These are phyloP conservation scores for Populus hybrid DNA, from an alignment of 441 rosid genomes.

Conservation along the genomic window DNA sequence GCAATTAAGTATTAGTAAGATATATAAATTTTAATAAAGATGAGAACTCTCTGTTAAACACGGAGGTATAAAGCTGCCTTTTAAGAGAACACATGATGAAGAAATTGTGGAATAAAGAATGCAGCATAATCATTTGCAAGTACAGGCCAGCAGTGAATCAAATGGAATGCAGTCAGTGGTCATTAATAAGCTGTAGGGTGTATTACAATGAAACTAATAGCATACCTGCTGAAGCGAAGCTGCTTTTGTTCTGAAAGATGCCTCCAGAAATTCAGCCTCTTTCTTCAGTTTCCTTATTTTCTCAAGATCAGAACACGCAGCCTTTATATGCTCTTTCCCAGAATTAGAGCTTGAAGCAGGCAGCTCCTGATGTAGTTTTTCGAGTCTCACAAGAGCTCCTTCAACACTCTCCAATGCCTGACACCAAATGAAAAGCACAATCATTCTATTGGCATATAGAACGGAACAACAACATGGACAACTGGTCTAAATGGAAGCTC, in stretches of 20 bases:
- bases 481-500: not conserved
- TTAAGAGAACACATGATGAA: too few species aligned
- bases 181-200: not conserved
- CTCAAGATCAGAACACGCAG: constrained; percentile 98
- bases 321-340: constrained; percentile 89
- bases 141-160: not conserved
- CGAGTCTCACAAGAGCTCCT: constrained; percentile 76
- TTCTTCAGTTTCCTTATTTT: constrained; percentile 96
- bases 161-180: constrained; percentile 1
- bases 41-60: not conserved
- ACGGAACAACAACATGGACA: constrained; percentile 6
- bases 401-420: constrained; percentile 96
- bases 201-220: constrained; percentile 1
- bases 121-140: too few species aligned
- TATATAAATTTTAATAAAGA: constrained; percentile 4
- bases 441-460: constrained; percentile 12
- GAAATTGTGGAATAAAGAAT: not conserved
- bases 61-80: not conserved
- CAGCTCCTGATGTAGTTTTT: constrained; percentile 76
- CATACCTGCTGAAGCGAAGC: constrained; percentile 77
- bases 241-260: constrained; percentile 94
- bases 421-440: constrained; percentile 26
- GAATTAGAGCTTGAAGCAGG: constrained; percentile 72
- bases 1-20: constrained; percentile 18
- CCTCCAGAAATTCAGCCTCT: constrained; percentile 99